Evolutionary conservation across 2,329 filamentous ascomycete species (phyloP).

Genomic region (Aphanocladium album): DNA sequence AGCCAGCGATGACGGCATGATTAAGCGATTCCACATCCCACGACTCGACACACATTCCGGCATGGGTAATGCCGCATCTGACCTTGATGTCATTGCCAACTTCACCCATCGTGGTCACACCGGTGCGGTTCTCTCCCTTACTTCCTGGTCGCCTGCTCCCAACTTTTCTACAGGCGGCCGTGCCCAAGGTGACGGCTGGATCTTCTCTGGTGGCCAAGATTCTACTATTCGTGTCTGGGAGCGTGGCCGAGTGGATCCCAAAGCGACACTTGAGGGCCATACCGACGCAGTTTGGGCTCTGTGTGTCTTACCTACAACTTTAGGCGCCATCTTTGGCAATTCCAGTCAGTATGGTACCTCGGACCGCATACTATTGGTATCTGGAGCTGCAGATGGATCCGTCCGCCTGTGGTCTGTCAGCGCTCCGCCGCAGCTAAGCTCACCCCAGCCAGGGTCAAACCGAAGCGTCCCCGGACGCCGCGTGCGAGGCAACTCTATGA

Average conservation of each 20-base stretch:
- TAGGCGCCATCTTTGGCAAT: slow-evolving; percentile 74
- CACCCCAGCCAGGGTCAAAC: slow-evolving; percentile 63
- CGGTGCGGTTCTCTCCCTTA: slow-evolving; percentile 81
- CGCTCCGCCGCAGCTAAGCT: slow-evolving; percentile 78
- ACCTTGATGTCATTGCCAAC: slow-evolving; percentile 86
- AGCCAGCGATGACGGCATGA: slow-evolving; percentile 87
- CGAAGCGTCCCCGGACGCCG: slow-evolving; percentile 57
- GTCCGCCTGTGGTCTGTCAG: slow-evolving; percentile 94
- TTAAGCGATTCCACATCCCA: slow-evolving; percentile 96
- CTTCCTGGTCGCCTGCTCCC: slow-evolving; percentile 80
- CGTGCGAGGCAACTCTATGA: slow-evolving; percentile 86
- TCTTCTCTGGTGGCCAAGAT: slow-evolving; percentile 96
- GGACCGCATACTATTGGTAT: slow-evolving; percentile 85
- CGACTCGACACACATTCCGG: slow-evolving; percentile 58
- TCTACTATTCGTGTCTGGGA: slow-evolving; percentile 94
- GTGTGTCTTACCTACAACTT: slow-evolving; percentile 81
- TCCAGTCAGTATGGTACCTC: slow-evolving; percentile 69
- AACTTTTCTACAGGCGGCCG: slow-evolving; percentile 87
- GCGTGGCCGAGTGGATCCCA: slow-evolving; percentile 86
- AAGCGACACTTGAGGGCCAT: slow-evolving; percentile 89
- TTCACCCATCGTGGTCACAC: slow-evolving; percentile 93
- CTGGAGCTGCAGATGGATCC: slow-evolving; percentile 83
- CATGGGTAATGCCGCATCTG: slow-evolving; percentile 54
- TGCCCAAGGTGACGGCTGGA: slow-evolving; percentile 90
- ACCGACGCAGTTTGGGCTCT: slow-evolving; percentile 95